These are phyloP conservation scores for Colletotrichum filicis DNA, from an alignment of 2,329 filamentous ascomycete species.

Conservation along the genomic window DNA sequence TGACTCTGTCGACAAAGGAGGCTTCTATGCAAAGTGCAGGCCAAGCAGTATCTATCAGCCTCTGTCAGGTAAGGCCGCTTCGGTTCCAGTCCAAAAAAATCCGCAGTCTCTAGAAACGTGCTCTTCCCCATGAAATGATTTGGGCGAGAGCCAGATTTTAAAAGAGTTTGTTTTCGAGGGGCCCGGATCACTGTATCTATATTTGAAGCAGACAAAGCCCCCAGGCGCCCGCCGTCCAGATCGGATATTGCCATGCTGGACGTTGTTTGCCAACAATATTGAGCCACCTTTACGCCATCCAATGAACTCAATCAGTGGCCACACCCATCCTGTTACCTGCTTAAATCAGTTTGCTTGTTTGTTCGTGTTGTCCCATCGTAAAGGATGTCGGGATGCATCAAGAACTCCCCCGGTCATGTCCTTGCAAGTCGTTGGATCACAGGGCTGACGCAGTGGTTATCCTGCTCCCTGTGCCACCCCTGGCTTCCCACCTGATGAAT, in stretches of 20 bases:
- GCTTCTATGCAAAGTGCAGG: conserved; percentile 1
- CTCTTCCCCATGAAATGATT: background rate
- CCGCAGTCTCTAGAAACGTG: background rate
- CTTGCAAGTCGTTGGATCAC: background rate
- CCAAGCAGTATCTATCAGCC: conserved; percentile 5
- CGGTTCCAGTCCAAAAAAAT: background rate
- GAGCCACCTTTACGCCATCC: conserved; percentile 2
- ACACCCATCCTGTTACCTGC: background rate
- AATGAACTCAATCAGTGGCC: conserved; percentile 3
- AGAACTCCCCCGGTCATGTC: background rate
- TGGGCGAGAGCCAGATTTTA: background rate
- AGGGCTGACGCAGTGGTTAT: conserved; percentile 9
- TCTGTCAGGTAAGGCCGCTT: conserved; percentile 12
- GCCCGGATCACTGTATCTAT: background rate
- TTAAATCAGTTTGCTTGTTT: conserved; percentile 3
- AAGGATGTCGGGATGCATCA: background rate
- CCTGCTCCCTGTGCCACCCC: conserved; percentile 11
- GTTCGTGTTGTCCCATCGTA: background rate
- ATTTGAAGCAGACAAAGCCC: background rate
- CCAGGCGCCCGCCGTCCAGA: background rate
- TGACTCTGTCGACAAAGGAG: conserved; percentile 28
- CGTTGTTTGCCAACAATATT: conserved; percentile 14
- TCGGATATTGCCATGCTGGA: background rate
- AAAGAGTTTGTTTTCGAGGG: background rate
- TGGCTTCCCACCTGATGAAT: background rate